Conservation (phyloP, 2,329 filamentous ascomycete genomes). For the Epichloe coenophiala region DNA sequence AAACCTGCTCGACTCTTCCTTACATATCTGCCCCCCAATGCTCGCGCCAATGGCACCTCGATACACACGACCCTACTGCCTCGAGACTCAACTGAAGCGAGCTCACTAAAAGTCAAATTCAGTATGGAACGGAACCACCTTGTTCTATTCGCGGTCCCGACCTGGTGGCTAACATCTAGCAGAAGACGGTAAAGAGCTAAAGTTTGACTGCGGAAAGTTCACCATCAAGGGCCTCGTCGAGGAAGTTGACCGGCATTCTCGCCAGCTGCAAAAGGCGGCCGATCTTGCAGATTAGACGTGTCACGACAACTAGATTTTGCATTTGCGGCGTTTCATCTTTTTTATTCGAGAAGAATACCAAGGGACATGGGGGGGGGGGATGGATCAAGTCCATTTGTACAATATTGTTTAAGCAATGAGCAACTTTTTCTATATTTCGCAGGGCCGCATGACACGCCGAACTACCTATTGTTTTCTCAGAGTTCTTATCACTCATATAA, state of each 20-base stretch:
- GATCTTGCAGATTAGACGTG: constrained; percentile 46
- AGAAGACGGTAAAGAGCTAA: constrained; percentile 91
- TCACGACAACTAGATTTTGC: constrained; percentile 12
- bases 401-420: constrained; percentile 2
- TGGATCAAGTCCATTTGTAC: constrained; percentile 10
- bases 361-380: background rate
- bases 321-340: constrained; percentile 19
- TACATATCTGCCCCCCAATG: constrained; percentile 67
- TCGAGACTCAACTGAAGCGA: constrained; percentile 52
- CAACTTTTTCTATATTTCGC: constrained; percentile 18
- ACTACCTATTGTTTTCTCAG: constrained; percentile 7
- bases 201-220: constrained; percentile 65
- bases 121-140: constrained; percentile 45
- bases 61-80: constrained; percentile 68
- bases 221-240: constrained; percentile 77
- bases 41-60: constrained; percentile 57
- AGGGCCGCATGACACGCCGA: background rate
- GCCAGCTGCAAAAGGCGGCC: constrained; percentile 67
- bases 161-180: constrained; percentile 12
- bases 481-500: constrained; percentile 2
- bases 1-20: constrained; percentile 84
- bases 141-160: background rate
- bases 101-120: constrained; percentile 67
- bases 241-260: constrained; percentile 82
- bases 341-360: background rate